Base-by-base conservation (phyloP, 805 yeast species). In the Tetrapisispora phaffii region DNA sequence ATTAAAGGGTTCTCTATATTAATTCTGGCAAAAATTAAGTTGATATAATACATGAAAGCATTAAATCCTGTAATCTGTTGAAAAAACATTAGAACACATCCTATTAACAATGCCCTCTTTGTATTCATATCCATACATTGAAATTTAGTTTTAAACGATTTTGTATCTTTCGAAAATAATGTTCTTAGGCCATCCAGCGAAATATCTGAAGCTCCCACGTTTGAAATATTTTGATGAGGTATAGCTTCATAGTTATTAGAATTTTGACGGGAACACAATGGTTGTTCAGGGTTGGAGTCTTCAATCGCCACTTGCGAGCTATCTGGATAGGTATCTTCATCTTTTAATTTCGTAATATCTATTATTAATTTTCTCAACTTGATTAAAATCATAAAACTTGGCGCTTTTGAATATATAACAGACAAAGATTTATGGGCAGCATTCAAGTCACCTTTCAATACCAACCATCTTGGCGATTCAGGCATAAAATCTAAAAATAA, bases 31-130 rank as follows among this genome's bases (percentile, higher is more conserved):
- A 79, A 77, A 39, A 79, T 71, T 13, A 79, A 68, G 9, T 82
- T 74, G 6, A 80, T 75, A 54, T 77, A 79, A 60, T 77, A 78
- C 73, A 78, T 76, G 55, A 79, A 76, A 34, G 79, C 77, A 62
- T 77, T 77, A 57, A 76, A 73, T 44, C 83, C 83, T n/a, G 77
- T 70, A 42, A 72, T 66, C 59, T 78, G 83, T 56, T 79, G 83
- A 50, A 75, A 70, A 49, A 75, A 67, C 70, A 77, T 67, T 36
- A 79, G 59, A 17, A 73, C 73, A 51, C 76, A 71, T 4, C 79
- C 69, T 10, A 78, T 74, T 38, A 71, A 49, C 6, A 71, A 50
- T 0, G 75, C 75, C 42, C 70, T 59, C 34, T 55, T 60, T 19
- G 68, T 74, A 24, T 28, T 28, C 9, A 6, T 24, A 20, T 34